phyloP scores from a whole-genome alignment of 768 basidiomycete species.

The Pulveroboletus frians region DNA sequence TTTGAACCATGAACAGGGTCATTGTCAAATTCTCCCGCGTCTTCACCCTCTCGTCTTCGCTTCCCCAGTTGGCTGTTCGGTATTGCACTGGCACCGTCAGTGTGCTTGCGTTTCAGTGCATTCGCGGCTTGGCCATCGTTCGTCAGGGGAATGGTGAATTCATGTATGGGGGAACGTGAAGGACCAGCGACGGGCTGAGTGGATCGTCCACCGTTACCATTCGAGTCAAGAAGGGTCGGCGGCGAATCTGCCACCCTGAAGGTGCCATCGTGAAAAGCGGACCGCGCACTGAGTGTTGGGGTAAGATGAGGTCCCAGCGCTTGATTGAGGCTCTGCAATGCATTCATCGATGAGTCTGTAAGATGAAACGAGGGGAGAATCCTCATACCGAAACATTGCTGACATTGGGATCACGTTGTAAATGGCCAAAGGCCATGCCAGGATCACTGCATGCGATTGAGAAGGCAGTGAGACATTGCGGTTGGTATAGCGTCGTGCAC shows the following conservation, averaged over 20 bases:
- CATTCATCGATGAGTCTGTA: slow-evolving; percentile 22
- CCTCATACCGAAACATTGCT: slow-evolving; percentile 56
- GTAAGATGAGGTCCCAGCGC: slow-evolving; percentile 52
- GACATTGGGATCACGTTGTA: slow-evolving; percentile 53
- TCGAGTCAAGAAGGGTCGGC: slow-evolving; percentile 29
- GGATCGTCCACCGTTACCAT: slow-evolving; percentile 18
- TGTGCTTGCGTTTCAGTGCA: slow-evolving; percentile 43
- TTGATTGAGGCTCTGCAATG: slow-evolving; percentile 50
- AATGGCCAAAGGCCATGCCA: slow-evolving; percentile 57
- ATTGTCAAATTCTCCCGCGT: slow-evolving; percentile 25
- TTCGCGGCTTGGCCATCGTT: slow-evolving; percentile 22
- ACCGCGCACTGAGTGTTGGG: slow-evolving; percentile 32
- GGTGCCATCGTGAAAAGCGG: slow-evolving; percentile 27
- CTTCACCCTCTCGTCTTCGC: slow-evolving; percentile 29
- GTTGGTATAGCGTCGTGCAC: background rate
- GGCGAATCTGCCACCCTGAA: slow-evolving; percentile 31
- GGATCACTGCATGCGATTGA: slow-evolving; percentile 42
- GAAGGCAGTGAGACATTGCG: slow-evolving; percentile 13
- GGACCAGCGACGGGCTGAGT: slow-evolving; percentile 26
- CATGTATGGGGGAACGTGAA: slow-evolving; percentile 31
- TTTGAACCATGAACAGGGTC: slow-evolving; percentile 59
- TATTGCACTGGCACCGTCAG: slow-evolving; percentile 28
- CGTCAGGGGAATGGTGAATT: slow-evolving; percentile 28
- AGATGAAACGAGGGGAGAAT: slow-evolving; percentile 17
- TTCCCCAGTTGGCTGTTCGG: slow-evolving; percentile 26